These are phyloP conservation scores for Chenopodium suecicum DNA, from an alignment of 148 eudicot genomes.

Conservation along the genomic window DNA sequence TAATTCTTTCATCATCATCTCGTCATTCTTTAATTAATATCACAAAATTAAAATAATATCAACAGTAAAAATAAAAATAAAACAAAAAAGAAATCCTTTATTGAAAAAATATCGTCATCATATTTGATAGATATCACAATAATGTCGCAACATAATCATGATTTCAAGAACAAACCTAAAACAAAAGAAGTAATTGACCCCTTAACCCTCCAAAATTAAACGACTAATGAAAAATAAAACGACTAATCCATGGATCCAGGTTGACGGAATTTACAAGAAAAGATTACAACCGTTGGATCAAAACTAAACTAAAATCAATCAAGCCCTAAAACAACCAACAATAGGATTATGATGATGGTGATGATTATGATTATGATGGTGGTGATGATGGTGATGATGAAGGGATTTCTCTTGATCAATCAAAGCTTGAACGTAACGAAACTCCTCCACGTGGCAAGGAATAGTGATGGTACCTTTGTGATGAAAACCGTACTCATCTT, in stretches of 20 bases:
- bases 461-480: slow-evolving; percentile 55
- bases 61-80: background rate
- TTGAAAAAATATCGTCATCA: background rate
- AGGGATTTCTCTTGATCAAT: slow-evolving; percentile 37
- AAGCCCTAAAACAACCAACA: slow-evolving; percentile 52
- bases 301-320: slow-evolving; percentile 1
- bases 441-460: slow-evolving; percentile 52
- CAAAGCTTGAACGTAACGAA: slow-evolving; percentile 36
- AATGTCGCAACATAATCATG: background rate
- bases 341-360: slow-evolving; percentile 31
- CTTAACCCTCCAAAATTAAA: background rate
- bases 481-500: slow-evolving; percentile 57
- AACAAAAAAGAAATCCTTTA: too few species aligned
- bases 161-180: too few species aligned
- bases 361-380: background rate
- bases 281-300: slow-evolving; percentile 12
- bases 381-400: slow-evolving; percentile 16
- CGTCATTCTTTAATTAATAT: background rate
- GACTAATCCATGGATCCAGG: background rate
- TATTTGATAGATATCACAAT: slow-evolving; percentile 5
- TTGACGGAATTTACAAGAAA: slow-evolving; percentile 13
- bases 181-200: background rate
- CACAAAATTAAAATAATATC: background rate
- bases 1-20: background rate
- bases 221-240: background rate